phyloP scores from a whole-genome alignment of 352 stramenopile species.

The Pythium guiyangense region DNA sequence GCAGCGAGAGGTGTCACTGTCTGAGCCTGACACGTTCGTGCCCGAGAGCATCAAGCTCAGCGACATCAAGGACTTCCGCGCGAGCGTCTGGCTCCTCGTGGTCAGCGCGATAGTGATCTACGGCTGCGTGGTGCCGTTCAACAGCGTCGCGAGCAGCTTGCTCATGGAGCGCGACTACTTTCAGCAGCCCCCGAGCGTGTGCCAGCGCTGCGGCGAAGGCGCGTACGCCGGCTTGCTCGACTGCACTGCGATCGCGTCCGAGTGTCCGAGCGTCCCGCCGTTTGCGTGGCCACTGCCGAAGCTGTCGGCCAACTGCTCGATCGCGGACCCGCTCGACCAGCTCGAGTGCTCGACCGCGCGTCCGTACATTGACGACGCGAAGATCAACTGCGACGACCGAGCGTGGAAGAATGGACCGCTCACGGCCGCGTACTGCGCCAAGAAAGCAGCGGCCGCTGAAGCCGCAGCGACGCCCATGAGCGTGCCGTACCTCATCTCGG shows the following conservation, averaged over 20 bases:
- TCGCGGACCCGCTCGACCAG: conserved; percentile 56
- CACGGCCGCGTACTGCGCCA: conserved; percentile 51
- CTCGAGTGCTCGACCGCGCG: conserved; percentile 46
- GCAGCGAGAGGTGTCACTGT: conserved; percentile 8
- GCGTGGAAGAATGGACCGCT: conserved; percentile 64
- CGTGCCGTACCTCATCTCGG: conserved; percentile 92
- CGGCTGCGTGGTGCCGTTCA: conserved; percentile 93
- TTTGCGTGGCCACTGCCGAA: conserved; percentile 70
- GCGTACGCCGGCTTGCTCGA: conserved; percentile 39
- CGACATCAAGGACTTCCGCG: conserved; percentile 73
- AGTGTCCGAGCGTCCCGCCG: conserved; percentile 59
- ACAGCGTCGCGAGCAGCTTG: conserved; percentile 90
- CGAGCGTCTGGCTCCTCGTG: conserved; percentile 86
- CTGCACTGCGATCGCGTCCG: conserved; percentile 44
- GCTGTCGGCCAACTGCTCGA: conserved; percentile 70
- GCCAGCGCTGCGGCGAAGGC: conserved; percentile 49
- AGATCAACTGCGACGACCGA: conserved; percentile 80
- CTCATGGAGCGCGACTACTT: conserved; percentile 91
- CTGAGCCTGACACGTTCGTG: conserved; percentile 4
- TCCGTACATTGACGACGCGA: conserved; percentile 57
- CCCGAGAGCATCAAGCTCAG: conserved; percentile 59
- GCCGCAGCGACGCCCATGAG: conserved; percentile 87
- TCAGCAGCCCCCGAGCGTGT: conserved; percentile 49
- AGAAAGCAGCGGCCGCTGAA: conserved; percentile 55
- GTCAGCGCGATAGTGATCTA: conserved; percentile 92